Evolutionary conservation across 345 rosid species (phyloP), one percentile per base, ranked within the genome.

Genomic region (Draba incana): DNA sequence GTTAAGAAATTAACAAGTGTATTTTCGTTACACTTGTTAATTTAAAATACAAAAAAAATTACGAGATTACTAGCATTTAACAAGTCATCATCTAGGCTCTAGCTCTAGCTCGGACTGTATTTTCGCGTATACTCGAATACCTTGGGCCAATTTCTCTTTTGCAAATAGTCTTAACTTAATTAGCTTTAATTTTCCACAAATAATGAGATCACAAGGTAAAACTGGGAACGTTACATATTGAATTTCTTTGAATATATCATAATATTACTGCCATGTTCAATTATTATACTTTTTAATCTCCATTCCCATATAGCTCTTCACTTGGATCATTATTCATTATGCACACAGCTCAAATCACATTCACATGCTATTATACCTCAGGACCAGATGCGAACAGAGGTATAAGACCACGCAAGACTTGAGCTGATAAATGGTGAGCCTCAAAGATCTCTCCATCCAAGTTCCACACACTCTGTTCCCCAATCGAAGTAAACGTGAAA

Each of bases 381-480:
- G 98, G 97, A 74, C 98, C 98, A 35, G 96, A 82, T 3, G 98
- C 97, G 52, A 93, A 90, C 48, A 93, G 77, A 75, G 85, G 81
- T 60, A 93, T 67, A 66, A 93, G 89, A 65, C 98, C 88, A 27
- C 84, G 86, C 68, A 90, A 83, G 52, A 93, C 98, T 78, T 90
- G 98, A 7, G 96, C 97, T 10, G 98, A 93, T 62, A 90, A 86
- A 64, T 87, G 80, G 65, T 88, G 96, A 46, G 98, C 98, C 68
- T 79, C 80, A 55, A 93, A 88, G 64, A 84, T 86, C 91, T 93
- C 98, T 6, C 98, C 98, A 37, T 90, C 98, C 82, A 90, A 75
- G 73, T 93, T 93, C 97, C 97, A 93, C 44, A 85, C 70, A 66
- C 97, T 88, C 82, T 89, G 81, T 13, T 88, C 82, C 51, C 94